Base-by-base conservation (phyloP, 352 stramenopile genomes). In the Aphanomyces stellatus region DNA sequence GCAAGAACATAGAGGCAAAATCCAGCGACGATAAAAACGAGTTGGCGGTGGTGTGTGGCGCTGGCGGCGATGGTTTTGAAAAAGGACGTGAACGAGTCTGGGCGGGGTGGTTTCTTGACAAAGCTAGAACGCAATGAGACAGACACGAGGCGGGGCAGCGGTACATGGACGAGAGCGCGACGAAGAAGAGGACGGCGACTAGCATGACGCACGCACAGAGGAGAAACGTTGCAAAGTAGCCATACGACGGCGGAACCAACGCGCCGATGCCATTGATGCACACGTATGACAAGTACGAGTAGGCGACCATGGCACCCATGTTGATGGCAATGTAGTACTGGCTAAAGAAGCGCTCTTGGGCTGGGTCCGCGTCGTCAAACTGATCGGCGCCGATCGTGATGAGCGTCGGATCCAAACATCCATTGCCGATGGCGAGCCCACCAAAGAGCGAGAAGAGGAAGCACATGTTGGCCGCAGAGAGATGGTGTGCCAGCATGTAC, bases 191-290 rank as follows among this genome's bases (percentile, higher is more conserved):
- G 72, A 87, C 85, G 1, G 85, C 82, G 37, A 81, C 27, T 5
- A 76, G 28, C 81, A 93, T 89, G 59, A 90, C 76, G 37, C 74
- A 77, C 27, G 79, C 81, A 46, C 81, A 90, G 66, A 93, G 87
- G 46, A 80, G 70, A 63, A 91, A 97, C 33, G 79, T 91, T 25
- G 82, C 85, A 70, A 95, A 95, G 57, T 96, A 97, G 17, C 88
- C 88, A 67, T 93, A 96, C 1, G 91, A 70, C 34, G 76, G 63
- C 4, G 81, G 74, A 27, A 55, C 27, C 0, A 81, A 68, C 1
- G 79, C 80, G 0, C 84, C 79, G 28, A 95, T 92, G 0, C 81
- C 67, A 74, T 94, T 78, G 6, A 96, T 85, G 65, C 87, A 96
- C 0, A 97, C 76, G 48, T 95, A 82, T 8, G 86, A 91, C 2